Conservation (phyloP, 768 basidiomycete species). For the Mycena albidolilacea region DNA sequence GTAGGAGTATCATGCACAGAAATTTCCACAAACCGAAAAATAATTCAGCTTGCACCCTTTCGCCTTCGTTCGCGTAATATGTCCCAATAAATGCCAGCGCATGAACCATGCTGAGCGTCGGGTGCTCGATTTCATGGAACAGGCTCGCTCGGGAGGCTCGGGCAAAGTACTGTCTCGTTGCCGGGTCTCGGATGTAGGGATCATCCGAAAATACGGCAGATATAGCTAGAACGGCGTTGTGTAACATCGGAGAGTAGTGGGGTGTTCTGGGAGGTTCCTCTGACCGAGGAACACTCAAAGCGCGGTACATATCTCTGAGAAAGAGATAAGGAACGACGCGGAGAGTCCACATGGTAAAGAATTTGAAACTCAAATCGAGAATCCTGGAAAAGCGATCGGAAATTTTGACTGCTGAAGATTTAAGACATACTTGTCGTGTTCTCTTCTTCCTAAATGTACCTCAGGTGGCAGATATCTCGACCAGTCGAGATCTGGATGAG, state of each 20-base stretch:
- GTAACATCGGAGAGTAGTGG: slow-evolving; percentile 68
- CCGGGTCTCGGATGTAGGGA: slow-evolving; percentile 34
- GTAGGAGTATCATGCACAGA: not conserved
- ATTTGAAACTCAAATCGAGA: slow-evolving; percentile 56
- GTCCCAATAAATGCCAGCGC: slow-evolving; percentile 40
- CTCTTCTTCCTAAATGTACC: slow-evolving; percentile 23
- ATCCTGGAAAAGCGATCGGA: slow-evolving; percentile 43
- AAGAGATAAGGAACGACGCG: slow-evolving; percentile 59
- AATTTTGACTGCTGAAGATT: not conserved
- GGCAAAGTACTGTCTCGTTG: slow-evolving; percentile 35
- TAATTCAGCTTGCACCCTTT: slow-evolving; percentile 37
- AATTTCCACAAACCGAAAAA: slow-evolving; percentile 31
- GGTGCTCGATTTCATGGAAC: slow-evolving; percentile 37
- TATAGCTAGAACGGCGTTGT: slow-evolving; percentile 60
- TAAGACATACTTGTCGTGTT: slow-evolving; percentile 41
- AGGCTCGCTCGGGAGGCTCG: slow-evolving; percentile 33
- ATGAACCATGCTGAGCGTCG: slow-evolving; percentile 40
- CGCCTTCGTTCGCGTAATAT: slow-evolving; percentile 37
- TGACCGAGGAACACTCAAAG: slow-evolving; percentile 46
- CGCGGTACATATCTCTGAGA: slow-evolving; percentile 58
- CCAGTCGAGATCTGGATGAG: slow-evolving; percentile 35
- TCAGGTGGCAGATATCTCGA: slow-evolving; percentile 30
- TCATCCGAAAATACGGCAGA: slow-evolving; percentile 40
- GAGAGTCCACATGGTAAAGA: slow-evolving; percentile 56
- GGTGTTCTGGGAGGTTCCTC: slow-evolving; percentile 47